A percentile compares a stretch with the other conserved stretches of the same genome.
Evolutionary conservation across 108 stramenopile genomes (phyloP).

Genomic region (Conticribra guillardii): DNA sequence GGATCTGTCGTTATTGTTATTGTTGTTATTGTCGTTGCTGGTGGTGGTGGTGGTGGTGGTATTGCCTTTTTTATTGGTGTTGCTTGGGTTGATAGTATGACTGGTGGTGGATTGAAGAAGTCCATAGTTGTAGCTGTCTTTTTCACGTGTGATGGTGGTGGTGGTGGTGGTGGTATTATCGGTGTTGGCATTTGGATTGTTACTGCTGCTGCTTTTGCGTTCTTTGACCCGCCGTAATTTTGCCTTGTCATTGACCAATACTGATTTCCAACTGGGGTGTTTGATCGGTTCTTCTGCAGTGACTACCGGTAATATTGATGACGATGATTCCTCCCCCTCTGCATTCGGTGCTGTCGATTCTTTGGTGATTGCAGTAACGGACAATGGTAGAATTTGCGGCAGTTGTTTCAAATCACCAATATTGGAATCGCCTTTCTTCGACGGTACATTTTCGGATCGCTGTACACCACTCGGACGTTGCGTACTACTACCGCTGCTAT

Average conservation of each 20-base stretch:
- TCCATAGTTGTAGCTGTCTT: slow-evolving; percentile 62
- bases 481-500: no score
- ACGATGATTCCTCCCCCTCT: background rate
- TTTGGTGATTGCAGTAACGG: no score
- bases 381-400: no score
- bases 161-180: no score
- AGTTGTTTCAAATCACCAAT: no score
- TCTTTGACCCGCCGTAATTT: slow-evolving; percentile 37
- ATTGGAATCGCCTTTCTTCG: no score
- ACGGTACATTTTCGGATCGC: no score
- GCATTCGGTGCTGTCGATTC: no score
- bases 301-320: no score
- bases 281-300: no score
- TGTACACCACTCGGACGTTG: no score
- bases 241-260: slow-evolving; percentile 73
- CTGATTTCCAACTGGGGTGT: slow-evolving; percentile 41
- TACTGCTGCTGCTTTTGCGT: background rate
- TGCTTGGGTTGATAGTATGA: background rate
- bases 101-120: slow-evolving; percentile 34
- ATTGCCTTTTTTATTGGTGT: background rate
- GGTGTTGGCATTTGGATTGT: no score
- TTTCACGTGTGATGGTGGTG: slow-evolving; percentile 3
- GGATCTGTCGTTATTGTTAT: slow-evolving; percentile 33
- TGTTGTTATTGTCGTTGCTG: background rate
- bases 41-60: background rate